These are phyloP conservation scores for Fusarium sulawesiense DNA, from an alignment of 2,329 filamentous ascomycete genomes.

Conservation along the genomic window DNA sequence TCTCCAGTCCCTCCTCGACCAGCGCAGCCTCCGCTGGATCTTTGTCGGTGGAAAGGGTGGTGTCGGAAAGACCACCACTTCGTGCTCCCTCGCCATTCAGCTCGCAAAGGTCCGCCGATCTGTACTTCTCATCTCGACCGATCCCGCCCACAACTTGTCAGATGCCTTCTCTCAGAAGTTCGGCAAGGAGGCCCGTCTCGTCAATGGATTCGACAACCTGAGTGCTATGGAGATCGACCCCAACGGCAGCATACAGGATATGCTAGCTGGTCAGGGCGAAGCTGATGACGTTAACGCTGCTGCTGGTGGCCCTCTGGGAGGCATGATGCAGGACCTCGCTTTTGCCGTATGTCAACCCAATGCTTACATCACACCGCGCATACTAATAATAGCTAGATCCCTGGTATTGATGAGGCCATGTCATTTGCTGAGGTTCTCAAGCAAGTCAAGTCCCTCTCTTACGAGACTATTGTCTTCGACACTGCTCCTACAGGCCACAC, in stretches of 20 bases:
- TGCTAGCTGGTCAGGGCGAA: slow-evolving; percentile 81
- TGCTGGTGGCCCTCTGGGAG: slow-evolving; percentile 76
- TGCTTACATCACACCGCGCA: neutral
- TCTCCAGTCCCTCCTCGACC: slow-evolving; percentile 93
- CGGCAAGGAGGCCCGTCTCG: slow-evolving; percentile 93
- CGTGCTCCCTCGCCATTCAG: slow-evolving; percentile 97
- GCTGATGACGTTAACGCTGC: slow-evolving; percentile 75
- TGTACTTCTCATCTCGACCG: slow-evolving; percentile 96
- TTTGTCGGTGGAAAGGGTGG: slow-evolving; percentile 99
- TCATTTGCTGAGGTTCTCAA: slow-evolving; percentile 99
- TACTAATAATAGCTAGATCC: slow-evolving; percentile 71
- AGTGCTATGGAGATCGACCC: slow-evolving; percentile 99
- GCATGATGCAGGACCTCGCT: slow-evolving; percentile 98
- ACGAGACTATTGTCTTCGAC: slow-evolving; percentile 99
- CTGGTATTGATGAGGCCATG: slow-evolving; percentile 99
- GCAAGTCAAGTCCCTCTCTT: slow-evolving; percentile 98
- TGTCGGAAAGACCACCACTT: slow-evolving; percentile 99
- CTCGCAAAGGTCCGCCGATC: slow-evolving; percentile 94
- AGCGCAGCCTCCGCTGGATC: slow-evolving; percentile 96
- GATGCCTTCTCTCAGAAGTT: slow-evolving; percentile 99
- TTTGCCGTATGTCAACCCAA: slow-evolving; percentile 76
- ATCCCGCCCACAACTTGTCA: slow-evolving; percentile 96
- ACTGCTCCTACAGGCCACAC: slow-evolving; percentile 98
- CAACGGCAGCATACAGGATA: slow-evolving; percentile 96
- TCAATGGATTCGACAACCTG: slow-evolving; percentile 92